phyloP scores from a whole-genome alignment of 495 filamentous ascomycete species.

The Chaetomium tenue region DNA sequence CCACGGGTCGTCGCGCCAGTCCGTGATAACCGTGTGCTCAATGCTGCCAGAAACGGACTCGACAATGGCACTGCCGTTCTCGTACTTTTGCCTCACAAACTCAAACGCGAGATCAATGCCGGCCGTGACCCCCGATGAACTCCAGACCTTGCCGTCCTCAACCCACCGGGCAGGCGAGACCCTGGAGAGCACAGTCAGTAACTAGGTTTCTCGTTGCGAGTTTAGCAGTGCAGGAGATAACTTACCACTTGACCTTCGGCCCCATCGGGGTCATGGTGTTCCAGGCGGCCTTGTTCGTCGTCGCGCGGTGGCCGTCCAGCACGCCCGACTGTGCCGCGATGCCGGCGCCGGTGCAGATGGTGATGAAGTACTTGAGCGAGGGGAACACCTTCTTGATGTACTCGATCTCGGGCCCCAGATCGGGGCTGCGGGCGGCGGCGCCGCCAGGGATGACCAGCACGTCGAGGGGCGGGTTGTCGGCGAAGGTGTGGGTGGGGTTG shows the following conservation, averaged over 20 bases:
- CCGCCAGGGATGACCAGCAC: slow-evolving; percentile 61
- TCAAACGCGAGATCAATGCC: slow-evolving; percentile 25
- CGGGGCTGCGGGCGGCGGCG: slow-evolving; percentile 39
- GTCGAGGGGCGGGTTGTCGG: slow-evolving; percentile 41
- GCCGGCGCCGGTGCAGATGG: slow-evolving; percentile 52
- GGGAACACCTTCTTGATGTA: slow-evolving; percentile 44
- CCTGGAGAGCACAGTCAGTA: slow-evolving; percentile 12
- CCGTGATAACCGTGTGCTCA: slow-evolving; percentile 18
- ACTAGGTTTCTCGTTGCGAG: background rate
- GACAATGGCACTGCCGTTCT: slow-evolving; percentile 23
- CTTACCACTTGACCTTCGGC: slow-evolving; percentile 27
- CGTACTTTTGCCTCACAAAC: slow-evolving; percentile 28
- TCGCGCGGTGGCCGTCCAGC: slow-evolving; percentile 50
- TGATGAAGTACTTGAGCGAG: slow-evolving; percentile 49
- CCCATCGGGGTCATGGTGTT: slow-evolving; percentile 26
- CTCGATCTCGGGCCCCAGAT: slow-evolving; percentile 34
- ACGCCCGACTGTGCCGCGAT: slow-evolving; percentile 50
- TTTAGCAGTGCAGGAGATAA: background rate
- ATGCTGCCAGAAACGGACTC: slow-evolving; percentile 13
- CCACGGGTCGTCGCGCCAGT: slow-evolving; percentile 27
- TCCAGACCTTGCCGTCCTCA: slow-evolving; percentile 35
- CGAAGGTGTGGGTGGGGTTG: slow-evolving; percentile 54
- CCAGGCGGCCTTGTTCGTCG: slow-evolving; percentile 61
- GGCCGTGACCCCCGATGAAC: slow-evolving; percentile 27
- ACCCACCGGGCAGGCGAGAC: slow-evolving; percentile 31